Conservation (phyloP, 257 asterid genomes). For the Solanum habrochaites region DNA sequence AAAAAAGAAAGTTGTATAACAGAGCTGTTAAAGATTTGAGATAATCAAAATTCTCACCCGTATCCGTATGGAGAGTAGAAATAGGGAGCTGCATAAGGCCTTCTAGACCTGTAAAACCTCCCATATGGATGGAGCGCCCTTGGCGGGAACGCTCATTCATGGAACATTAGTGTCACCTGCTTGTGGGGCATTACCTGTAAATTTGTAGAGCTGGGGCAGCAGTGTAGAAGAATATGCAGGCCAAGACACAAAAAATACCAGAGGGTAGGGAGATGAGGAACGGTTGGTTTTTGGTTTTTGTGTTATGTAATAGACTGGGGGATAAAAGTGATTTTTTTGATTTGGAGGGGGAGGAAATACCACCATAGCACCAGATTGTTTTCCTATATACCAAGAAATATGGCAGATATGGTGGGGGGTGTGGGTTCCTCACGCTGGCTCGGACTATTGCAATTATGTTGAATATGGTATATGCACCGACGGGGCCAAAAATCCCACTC, state of each 20-base stretch:
- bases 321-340: too few species aligned
- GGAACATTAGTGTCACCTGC: conserved; percentile 96
- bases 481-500: too few species aligned
- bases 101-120: conserved; percentile 51
- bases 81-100: conserved; percentile 58
- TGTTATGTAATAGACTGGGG: too few species aligned
- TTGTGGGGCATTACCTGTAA: conserved; percentile 69
- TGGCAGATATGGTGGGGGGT: too few species aligned
- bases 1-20: background rate
- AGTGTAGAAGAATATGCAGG: background rate
- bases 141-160: conserved; percentile 79
- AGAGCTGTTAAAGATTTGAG: background rate
- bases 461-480: too few species aligned
- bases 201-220: background rate
- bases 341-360: too few species aligned
- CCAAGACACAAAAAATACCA: background rate
- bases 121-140: conserved; percentile 67
- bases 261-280: background rate
- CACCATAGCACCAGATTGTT: too few species aligned
- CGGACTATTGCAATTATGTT: too few species aligned
- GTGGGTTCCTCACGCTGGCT: too few species aligned
- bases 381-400: too few species aligned
- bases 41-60: conserved; percentile 30
- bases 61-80: conserved; percentile 74
- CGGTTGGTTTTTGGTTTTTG: too few species aligned